A percentile compares a stretch with the other conserved stretches of the same genome.
Conservation (phyloP, 306 rosid species). For the Casuarina equisetifolia region DNA sequence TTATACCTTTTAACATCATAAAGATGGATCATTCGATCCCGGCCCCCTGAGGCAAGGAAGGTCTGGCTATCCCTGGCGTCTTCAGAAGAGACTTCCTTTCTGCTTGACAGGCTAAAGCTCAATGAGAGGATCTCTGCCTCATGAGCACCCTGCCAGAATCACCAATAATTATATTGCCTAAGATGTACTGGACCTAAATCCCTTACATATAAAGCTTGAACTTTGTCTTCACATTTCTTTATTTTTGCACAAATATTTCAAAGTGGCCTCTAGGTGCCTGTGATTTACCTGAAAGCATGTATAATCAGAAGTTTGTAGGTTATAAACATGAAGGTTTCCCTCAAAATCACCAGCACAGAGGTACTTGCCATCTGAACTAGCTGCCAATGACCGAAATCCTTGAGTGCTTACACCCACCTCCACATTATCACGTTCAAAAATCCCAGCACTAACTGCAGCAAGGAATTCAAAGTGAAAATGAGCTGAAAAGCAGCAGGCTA, state of each 20-base stretch:
- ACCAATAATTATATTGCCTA: neutral
- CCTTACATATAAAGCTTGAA: conserved; percentile 10
- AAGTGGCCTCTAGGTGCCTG: conserved; percentile 18
- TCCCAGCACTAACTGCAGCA: conserved; percentile 65
- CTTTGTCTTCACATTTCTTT: conserved; percentile 20
- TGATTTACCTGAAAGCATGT: conserved; percentile 60
- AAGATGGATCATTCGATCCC: conserved; percentile 66
- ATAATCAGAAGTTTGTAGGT: conserved; percentile 64
- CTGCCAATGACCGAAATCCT: conserved; percentile 71
- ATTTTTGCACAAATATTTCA: conserved; percentile 18
- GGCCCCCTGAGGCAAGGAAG: conserved; percentile 73
- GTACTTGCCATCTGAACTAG: conserved; percentile 76
- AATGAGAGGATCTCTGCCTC: conserved; percentile 74
- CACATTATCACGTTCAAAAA: conserved; percentile 62
- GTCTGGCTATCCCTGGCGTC: conserved; percentile 31
- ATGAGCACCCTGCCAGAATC: conserved; percentile 65
- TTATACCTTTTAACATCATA: conserved; percentile 65
- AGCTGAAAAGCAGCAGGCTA: conserved; percentile 25
- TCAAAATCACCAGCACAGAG: conserved; percentile 75
- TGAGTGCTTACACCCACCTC: conserved; percentile 47
- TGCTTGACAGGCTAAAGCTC: conserved; percentile 50
- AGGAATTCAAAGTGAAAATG: conserved; percentile 20
- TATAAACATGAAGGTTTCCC: conserved; percentile 72
- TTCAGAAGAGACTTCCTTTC: conserved; percentile 28
- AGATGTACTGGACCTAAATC: conserved; percentile 17